Conservation (phyloP, 306 rosid genomes). For the Luffa acutangula region DNA sequence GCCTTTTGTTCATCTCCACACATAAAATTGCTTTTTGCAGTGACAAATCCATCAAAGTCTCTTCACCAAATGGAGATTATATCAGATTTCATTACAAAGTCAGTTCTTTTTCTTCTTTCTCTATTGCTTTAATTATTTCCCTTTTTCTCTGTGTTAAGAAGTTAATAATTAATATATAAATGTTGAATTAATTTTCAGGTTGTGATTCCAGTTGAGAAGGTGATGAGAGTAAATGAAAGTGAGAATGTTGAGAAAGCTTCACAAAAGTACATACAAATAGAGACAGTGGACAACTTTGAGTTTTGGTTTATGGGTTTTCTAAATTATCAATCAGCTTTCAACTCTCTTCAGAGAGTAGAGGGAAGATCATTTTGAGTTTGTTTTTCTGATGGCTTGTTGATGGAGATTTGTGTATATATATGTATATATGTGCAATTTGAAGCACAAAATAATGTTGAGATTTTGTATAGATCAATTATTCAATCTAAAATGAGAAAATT, state of each 20-base stretch:
- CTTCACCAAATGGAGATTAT: neutral
- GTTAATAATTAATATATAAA: no score
- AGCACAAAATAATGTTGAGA: neutral
- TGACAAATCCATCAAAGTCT: neutral
- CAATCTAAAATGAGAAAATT: neutral
- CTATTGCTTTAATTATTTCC: neutral
- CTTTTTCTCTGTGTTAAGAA: neutral
- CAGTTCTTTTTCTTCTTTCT: neutral
- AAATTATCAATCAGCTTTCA: neutral
- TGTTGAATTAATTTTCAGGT: neutral
- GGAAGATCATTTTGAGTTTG: neutral
- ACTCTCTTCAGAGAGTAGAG: neutral
- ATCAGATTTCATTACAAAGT: neutral
- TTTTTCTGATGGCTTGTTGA: neutral
- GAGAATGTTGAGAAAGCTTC: neutral
- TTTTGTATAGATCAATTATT: neutral
- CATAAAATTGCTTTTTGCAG: neutral
- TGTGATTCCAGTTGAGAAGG: neutral
- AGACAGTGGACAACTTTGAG: neutral
- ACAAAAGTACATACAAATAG: neutral
- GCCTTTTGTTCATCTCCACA: neutral
- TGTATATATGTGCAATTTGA: neutral
- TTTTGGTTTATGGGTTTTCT: neutral
- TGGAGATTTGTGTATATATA: neutral
- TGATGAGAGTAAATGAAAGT: neutral